A percentile compares a stretch with the other conserved stretches of the same genome.
Conservation (phyloP, 495 filamentous ascomycete genomes). For the Penicillium subrubescens region DNA sequence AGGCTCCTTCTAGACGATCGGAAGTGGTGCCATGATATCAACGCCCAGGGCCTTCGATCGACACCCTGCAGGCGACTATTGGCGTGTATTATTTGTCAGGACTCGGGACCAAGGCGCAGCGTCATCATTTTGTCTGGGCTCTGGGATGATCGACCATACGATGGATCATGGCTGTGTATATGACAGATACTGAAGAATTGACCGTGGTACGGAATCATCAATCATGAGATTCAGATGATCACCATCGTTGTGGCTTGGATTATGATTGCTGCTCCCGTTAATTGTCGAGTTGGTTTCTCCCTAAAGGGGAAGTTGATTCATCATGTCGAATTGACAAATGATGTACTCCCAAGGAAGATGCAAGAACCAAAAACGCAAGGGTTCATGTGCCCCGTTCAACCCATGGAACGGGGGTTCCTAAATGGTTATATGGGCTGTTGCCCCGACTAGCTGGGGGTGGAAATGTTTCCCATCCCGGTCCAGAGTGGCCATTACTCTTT, state of each 20-base stretch:
- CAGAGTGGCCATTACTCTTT: background rate
- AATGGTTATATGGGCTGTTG: background rate
- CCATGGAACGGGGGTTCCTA: background rate
- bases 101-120: background rate
- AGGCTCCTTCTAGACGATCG: background rate
- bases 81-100: conserved; percentile 1
- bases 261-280: background rate
- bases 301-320: background rate
- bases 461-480: background rate
- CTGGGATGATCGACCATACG: background rate
- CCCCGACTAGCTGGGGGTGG: background rate
- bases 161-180: background rate
- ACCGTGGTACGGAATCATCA: background rate
- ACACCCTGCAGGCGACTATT: conserved; percentile 6
- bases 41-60: background rate
- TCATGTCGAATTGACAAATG: background rate
- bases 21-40: background rate
- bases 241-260: background rate
- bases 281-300: background rate
- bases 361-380: background rate
- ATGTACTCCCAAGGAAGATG: background rate
- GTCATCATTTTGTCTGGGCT: background rate
- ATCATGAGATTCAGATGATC: background rate
- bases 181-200: background rate
- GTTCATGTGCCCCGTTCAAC: background rate